Evolutionary conservation across 2,329 filamentous ascomycete genomes (phyloP).

Genomic region (Lasiodiplodia theobromae): DNA sequence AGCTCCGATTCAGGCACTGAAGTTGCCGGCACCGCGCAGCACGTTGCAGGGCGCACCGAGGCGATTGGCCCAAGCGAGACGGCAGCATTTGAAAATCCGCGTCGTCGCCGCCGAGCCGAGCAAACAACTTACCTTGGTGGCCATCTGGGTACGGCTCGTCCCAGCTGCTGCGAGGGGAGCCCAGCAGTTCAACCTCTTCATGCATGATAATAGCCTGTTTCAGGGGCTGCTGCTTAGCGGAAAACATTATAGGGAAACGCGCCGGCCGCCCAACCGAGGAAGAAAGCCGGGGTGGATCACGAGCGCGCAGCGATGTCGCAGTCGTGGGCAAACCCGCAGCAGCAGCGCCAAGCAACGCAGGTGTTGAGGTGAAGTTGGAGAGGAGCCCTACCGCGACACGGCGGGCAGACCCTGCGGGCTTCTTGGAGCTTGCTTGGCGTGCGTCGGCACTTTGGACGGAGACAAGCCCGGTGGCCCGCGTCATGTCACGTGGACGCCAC

Average conservation of each 20-base stretch:
- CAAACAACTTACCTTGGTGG: constrained; percentile 6
- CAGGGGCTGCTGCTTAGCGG: constrained; percentile 8
- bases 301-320: not conserved
- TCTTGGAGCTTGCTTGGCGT: too few relatives aligned
- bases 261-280: not conserved
- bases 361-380: not conserved
- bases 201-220: not conserved
- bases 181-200: constrained; percentile 17
- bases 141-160: not conserved
- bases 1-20: constrained; percentile 13
- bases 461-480: not conserved
- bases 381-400: not conserved
- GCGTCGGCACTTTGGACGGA: not conserved
- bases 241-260: not conserved
- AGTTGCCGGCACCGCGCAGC: not conserved
- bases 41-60: constrained; percentile 1
- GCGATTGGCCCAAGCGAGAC: constrained; percentile 1
- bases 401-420: not conserved
- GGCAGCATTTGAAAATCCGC: not conserved
- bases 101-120: not conserved
- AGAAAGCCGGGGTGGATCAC: not conserved
- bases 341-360: not conserved
- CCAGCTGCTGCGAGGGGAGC: not conserved
- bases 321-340: not conserved
- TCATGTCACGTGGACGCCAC: not conserved